Base-by-base conservation (phyloP, 1,284 basidiomycete genomes). In the Binderoboletus segoi region DNA sequence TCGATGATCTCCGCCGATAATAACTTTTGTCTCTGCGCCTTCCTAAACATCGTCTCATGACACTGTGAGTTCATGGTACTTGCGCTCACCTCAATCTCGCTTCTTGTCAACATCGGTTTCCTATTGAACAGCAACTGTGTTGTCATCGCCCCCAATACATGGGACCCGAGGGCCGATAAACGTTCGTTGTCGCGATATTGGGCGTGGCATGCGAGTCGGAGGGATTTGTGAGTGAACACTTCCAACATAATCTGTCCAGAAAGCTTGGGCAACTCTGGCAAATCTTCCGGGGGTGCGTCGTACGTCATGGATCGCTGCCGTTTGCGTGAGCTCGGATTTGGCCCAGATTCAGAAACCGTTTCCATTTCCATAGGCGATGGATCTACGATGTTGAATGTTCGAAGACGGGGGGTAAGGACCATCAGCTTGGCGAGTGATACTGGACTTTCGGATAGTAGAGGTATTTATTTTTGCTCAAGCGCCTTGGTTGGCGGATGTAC, bases 141-240 rank as follows among this genome's bases (percentile, higher is more conserved):
- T 44, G 82, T 75, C 16, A 76, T 79, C 56, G 79, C 71, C 48
- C 81, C 77, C 52, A 89, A 72, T 23, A 80, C 78, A 54, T 75
- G 68, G 57, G 75, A 71, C 21, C 88, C 88, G 32, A 90, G 73
- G 24, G 75, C 69, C 33, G 80, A 72, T 51, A 90, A 70, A 52
- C 86, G 75, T 63, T 83, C 81, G 61, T 83, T 85, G 67, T 88
- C 85, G 57, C 76, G 78, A 63, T 79, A 81, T 52, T 79, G 70
- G 32, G 73, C 74, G 21, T 72, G 74, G 40, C 73, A 73, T 42
- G 75, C 69, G 47, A 79, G 78, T 47, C 81, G 76, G 51, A 91
- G 75, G 24, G 87, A 87, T 59, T 72, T 77, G 66, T 91, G 88
- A 7, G 85, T 87, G 65, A 82, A 88, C 46, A 88, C 82, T 61